A percentile compares a stretch with the other conserved stretches of the same genome.
Conservation (phyloP, 306 rosid genomes). For the Citrullus mucosospermus region DNA sequence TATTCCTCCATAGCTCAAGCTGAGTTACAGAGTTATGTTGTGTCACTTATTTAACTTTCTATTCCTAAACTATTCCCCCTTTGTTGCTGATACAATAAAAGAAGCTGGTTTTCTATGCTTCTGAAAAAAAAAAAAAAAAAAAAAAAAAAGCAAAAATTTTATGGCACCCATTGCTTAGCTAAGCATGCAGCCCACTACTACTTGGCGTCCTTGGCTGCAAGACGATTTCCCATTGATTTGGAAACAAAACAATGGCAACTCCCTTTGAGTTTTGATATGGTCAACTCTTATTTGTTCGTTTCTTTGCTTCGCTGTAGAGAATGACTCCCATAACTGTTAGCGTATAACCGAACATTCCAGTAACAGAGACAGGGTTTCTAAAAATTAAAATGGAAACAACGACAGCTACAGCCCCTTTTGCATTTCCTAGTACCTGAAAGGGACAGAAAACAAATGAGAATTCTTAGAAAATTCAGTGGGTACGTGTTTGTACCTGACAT, state of each 20-base stretch:
- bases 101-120: not conserved
- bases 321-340: constrained; percentile 74
- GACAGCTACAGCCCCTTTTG: constrained; percentile 90
- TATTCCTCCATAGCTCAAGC: not conserved
- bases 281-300: constrained; percentile 40
- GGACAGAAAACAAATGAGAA: constrained; percentile 5
- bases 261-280: not conserved
- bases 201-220: not conserved
- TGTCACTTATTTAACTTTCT: constrained; percentile 7
- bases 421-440: constrained; percentile 76
- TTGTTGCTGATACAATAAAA: constrained; percentile 5
- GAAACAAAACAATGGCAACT: not conserved
- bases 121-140: not conserved
- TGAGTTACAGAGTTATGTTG: not conserved
- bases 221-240: not conserved
- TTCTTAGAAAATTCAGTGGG: not conserved
- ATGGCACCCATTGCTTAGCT: not conserved
- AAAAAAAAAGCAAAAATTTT: not conserved
- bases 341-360: constrained; percentile 76
- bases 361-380: constrained; percentile 75
- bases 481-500: not conserved
- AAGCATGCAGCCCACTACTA: constrained; percentile 2
- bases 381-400: constrained; percentile 73
- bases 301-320: constrained; percentile 79
- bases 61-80: constrained; percentile 3